Base-by-base conservation (phyloP, 257 asterid genomes). In the Fraxinus excelsior region DNA sequence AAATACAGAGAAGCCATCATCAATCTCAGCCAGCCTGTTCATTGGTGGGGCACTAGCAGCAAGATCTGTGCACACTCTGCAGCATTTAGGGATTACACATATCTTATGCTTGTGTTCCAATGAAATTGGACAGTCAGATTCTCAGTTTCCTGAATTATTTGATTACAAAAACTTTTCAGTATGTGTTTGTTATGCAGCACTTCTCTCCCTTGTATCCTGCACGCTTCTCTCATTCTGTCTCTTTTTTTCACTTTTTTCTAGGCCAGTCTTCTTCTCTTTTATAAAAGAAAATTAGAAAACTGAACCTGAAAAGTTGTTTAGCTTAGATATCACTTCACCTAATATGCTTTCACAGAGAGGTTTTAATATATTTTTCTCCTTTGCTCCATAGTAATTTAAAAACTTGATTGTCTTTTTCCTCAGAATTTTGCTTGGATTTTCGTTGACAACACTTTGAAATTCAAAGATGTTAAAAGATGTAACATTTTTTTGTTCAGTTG, bases 11-110 rank as follows among this genome's bases (percentile, higher is more conserved):
- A 95, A 88, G 67, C 97, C 99, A 19, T 90, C 98, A 12, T 83
- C 81, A 75, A 77, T 95, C 76, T 86, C 89, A 8, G 85, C 75
- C 70, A 68, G 78, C 77, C 78, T 95, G 88, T 93, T 89, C 78
- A 93, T 95, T 51, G 99, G 99, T 4, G 98, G 99, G 26, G 97
- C 99, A 4, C 94, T 95, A 73, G 98, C 96, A 75, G 99, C 99
- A 77, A 87, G 99, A 88, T 93, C 99, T 71, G 89, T 91, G 11
- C 86, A 87, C 88, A 95, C 99, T 38, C 82, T 95, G 81, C 97
- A 91, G 82, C 97, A 90, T 83, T 74, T 95, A 82, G 94, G 96
- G 83, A 90, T 95, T 74, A 87, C 98, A 16, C 99, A 95, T 83
- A 87, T 93, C 74, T 84, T 95, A 70, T 95, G 99, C 83, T 89